Conservation (phyloP, 495 filamentous ascomycete genomes). For the Xylaria intraflava region DNA sequence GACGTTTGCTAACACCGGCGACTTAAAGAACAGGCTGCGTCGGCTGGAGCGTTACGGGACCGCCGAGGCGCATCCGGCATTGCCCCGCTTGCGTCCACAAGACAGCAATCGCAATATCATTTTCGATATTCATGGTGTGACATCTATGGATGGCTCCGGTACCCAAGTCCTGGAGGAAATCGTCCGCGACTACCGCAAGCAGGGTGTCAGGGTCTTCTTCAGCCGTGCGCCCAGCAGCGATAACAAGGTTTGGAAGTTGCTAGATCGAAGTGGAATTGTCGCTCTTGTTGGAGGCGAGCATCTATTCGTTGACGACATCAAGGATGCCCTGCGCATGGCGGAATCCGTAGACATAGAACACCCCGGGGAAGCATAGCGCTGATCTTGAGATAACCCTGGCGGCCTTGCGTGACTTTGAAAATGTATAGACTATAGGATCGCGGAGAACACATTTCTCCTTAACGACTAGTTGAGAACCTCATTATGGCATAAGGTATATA, state of each 20-base stretch:
- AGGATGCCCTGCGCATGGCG: slow-evolving; percentile 72
- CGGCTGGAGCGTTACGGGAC: slow-evolving; percentile 86
- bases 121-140: slow-evolving; percentile 95
- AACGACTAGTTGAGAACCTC: too few species aligned
- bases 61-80: slow-evolving; percentile 71
- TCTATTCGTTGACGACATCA: slow-evolving; percentile 76
- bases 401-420: background rate
- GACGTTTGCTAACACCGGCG: slow-evolving; percentile 95
- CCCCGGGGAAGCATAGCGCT: background rate
- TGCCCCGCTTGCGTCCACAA: slow-evolving; percentile 64
- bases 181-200: slow-evolving; percentile 63
- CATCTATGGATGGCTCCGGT: slow-evolving; percentile 83
- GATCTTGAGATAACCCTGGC: background rate
- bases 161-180: slow-evolving; percentile 89
- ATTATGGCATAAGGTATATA: too few species aligned
- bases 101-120: slow-evolving; percentile 84
- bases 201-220: slow-evolving; percentile 81
- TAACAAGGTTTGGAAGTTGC: slow-evolving; percentile 61
- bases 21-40: slow-evolving; percentile 74
- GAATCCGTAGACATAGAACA: slow-evolving; percentile 53
- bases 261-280: slow-evolving; percentile 76
- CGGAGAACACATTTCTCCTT: too few species aligned
- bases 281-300: slow-evolving; percentile 64
- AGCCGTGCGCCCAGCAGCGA: slow-evolving; percentile 61
- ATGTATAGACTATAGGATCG: background rate